phyloP scores from a whole-genome alignment of 805 yeast genomes.

The Candida sithepensis region DNA sequence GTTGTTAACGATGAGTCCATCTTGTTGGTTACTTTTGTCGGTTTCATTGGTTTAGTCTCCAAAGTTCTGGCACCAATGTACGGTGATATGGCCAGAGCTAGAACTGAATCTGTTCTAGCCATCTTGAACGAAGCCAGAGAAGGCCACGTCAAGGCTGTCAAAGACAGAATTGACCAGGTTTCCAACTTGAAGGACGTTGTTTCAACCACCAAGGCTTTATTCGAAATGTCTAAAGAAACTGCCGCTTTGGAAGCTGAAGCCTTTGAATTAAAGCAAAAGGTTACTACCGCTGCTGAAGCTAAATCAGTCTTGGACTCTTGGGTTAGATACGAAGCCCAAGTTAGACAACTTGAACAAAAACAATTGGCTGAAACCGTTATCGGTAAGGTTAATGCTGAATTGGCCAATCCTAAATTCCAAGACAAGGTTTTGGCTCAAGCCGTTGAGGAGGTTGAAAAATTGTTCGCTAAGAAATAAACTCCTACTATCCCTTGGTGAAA shows the following conservation, averaged over 20 bases:
- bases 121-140: conserved; percentile 84
- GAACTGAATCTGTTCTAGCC: conserved; percentile 47
- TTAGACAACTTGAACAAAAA: conserved; percentile 93
- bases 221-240: conserved; percentile 94
- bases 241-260: conserved; percentile 93
- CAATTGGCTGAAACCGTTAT: conserved; percentile 85
- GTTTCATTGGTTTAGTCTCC: conserved; percentile 70
- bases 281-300: conserved; percentile 85
- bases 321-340: conserved; percentile 97
- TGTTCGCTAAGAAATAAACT: conserved; percentile 45
- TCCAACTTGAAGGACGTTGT: conserved; percentile 89
- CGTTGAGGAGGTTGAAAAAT: conserved; percentile 85
- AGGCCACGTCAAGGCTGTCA: conserved; percentile 89
- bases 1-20: conserved; percentile 93
- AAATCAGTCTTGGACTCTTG: conserved; percentile 95
- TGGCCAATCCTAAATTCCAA: conserved; percentile 88
- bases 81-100: conserved; percentile 89
- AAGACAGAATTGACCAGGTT: conserved; percentile 86
- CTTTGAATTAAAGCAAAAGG: conserved; percentile 88
- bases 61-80: conserved; percentile 92
- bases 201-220: conserved; percentile 83
- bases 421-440: conserved; percentile 88
- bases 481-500: background rate
- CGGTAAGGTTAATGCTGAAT: conserved; percentile 81
- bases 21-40: conserved; percentile 73